phyloP scores from a whole-genome alignment of 192 early-diverging fungal species.

The Rhizophlyctis rosea region DNA sequence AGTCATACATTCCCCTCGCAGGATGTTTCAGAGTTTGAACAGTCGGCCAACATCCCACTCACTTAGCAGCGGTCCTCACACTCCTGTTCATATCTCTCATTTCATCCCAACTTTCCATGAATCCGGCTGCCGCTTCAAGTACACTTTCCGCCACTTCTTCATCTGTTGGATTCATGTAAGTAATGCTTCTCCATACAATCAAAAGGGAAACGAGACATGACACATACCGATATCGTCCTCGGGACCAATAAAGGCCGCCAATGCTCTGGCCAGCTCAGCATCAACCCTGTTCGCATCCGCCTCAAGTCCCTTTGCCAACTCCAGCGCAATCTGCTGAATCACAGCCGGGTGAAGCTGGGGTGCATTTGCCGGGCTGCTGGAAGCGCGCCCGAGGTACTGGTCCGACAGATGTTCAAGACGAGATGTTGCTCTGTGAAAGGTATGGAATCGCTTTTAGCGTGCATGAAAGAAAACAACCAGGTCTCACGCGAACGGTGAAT shows the following conservation, averaged over 20 bases:
- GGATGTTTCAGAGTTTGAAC: too few relatives aligned
- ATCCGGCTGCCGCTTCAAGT: not conserved
- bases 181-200: not conserved
- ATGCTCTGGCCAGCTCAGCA: constrained; percentile 5
- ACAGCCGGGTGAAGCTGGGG: not conserved
- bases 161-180: not conserved
- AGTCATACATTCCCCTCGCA: too few relatives aligned
- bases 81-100: not conserved
- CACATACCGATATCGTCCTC: not conserved
- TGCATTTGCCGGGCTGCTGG: too few relatives aligned
- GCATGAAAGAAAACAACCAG: too few relatives aligned
- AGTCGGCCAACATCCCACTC: too few relatives aligned
- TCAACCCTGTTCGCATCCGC: not conserved
- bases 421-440: constrained; percentile 51
- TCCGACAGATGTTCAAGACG: constrained; percentile 69
- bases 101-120: not conserved
- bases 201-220: not conserved
- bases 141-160: not conserved
- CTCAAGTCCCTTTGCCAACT: not conserved
- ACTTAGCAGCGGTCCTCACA: not conserved
- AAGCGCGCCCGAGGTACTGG: constrained; percentile 46
- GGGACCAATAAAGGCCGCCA: not conserved
- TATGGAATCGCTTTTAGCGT: not conserved
- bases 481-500: too few relatives aligned
- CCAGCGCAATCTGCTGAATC: not conserved